Base-by-base conservation (phyloP, 129 eudicot genomes). In the Lonicera japonica region DNA sequence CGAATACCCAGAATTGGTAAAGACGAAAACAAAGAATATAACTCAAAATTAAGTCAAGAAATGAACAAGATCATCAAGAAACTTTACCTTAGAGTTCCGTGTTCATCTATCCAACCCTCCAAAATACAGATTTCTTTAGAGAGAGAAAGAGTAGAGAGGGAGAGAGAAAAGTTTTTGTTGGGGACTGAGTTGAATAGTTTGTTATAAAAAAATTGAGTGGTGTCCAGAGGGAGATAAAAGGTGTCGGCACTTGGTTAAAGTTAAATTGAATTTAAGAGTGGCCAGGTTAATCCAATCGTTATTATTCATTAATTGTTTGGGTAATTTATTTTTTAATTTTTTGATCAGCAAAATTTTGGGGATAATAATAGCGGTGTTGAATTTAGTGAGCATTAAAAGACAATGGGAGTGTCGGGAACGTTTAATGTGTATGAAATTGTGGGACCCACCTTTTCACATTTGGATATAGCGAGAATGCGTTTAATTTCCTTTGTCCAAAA, bases 241-340 rank as follows among this genome's bases (percentile, higher is more conserved):
- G 85, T 81, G 92, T 78, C 92, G 85, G 85, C 88, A 39, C 43
- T 68, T 41, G 73, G 58, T 64, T 76, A 77, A 70, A 69, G 58
- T 55, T 41, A 50, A 50, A 16, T 0, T 18, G 20, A 8, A 38
- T 39, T 36, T 38, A 45, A 39, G 21, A 16, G 50, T 40, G 51
- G 45, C 15, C 23, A 67, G 71, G 45, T 67, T 55, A 67, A 67
- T 54, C 71, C 71, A 56, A 67, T 55, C 55, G 23, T n/a, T 5
- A 17, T 25, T 3, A 16, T 11, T 50, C n/a, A n/a, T n/a, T n/a
- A n/a, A n/a, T 17, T 5, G 20, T n/a, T 29, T 29, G 6, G 2
- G 6, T 29, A 1, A 29, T 29, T 29, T 1, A 1, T 29, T 29
- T 29, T 29, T 29, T 29, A 29, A 2, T 29, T 29, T 29, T 29